Conservation (phyloP, 345 rosid species). For the Boechera retrofracta region DNA sequence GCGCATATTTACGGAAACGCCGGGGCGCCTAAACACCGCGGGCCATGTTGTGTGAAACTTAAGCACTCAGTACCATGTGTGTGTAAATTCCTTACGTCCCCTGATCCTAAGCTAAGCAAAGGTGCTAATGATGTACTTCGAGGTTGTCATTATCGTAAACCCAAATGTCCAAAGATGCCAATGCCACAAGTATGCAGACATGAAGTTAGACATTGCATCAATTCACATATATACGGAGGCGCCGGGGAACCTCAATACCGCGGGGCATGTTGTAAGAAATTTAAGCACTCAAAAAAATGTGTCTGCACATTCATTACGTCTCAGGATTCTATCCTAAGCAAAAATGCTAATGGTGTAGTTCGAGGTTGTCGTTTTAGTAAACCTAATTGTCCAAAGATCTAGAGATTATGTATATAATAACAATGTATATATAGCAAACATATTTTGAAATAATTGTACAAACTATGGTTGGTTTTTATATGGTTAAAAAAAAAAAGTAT, state of each 20-base stretch:
- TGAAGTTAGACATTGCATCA: not conserved
- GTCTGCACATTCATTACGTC: not conserved
- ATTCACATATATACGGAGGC: not conserved
- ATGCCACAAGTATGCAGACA: not conserved
- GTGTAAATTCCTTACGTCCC: not conserved
- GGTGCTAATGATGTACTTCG: not conserved
- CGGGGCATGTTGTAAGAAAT: not conserved
- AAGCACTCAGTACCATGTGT: not conserved
- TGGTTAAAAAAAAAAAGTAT: not conserved
- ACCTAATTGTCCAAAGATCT: not conserved
- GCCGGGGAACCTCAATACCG: not conserved
- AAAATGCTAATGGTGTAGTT: not conserved
- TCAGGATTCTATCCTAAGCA: not conserved
- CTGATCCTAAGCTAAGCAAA: not conserved
- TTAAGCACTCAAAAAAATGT: not conserved
- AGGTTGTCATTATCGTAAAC: not conserved
- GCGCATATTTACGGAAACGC: not conserved
- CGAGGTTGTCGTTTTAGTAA: not conserved
- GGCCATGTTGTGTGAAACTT: slow-evolving; percentile 7
- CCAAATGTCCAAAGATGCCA: not conserved
- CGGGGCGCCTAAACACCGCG: not conserved
- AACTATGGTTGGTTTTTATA: not conserved
- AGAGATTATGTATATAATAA: slow-evolving; percentile 1
- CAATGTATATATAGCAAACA: slow-evolving; percentile 8
- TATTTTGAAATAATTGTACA: not conserved